phyloP scores from a whole-genome alignment of 768 basidiomycete species.

The Aureoboletus auriporus region DNA sequence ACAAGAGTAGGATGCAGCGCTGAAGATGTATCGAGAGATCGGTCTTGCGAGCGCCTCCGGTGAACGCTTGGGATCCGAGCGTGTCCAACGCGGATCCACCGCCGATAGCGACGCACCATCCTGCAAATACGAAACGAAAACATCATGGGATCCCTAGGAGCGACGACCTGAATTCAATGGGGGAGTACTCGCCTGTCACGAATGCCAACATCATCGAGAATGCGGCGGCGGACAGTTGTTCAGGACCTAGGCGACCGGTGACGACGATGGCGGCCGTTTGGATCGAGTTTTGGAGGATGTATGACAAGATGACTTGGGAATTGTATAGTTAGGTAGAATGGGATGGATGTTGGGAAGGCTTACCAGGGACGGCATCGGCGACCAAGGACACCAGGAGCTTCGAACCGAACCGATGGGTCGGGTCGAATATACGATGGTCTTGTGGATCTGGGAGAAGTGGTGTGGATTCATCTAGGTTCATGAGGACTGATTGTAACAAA shows the following conservation, averaged over 20 bases:
- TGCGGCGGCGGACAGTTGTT: slow-evolving; percentile 67
- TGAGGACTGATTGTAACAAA: slow-evolving; percentile 12
- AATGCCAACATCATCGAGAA: slow-evolving; percentile 76
- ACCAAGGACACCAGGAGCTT: slow-evolving; percentile 45
- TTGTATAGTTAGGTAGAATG: too few species aligned
- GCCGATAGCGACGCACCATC: slow-evolving; percentile 74
- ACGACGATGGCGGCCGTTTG: slow-evolving; percentile 64
- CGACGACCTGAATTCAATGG: slow-evolving; percentile 14
- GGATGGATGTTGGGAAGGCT: slow-evolving; percentile 5
- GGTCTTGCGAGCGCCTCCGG: slow-evolving; percentile 52
- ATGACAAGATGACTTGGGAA: slow-evolving; percentile 57
- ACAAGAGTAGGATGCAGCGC: slow-evolving; percentile 62
- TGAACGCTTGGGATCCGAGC: slow-evolving; percentile 73
- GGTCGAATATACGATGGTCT: neutral
- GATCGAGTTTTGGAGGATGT: slow-evolving; percentile 70
- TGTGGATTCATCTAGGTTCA: slow-evolving; percentile 26
- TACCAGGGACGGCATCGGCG: slow-evolving; percentile 57
- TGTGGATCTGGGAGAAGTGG: slow-evolving; percentile 26
- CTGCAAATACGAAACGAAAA: slow-evolving; percentile 34
- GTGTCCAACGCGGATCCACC: slow-evolving; percentile 80
- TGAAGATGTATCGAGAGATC: slow-evolving; percentile 72
- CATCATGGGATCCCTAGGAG: slow-evolving; percentile 50
- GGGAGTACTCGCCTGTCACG: slow-evolving; percentile 64
- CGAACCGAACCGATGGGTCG: slow-evolving; percentile 16
- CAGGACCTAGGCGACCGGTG: slow-evolving; percentile 62